Evolutionary conservation across 2,329 filamentous ascomycete genomes (phyloP).

Genomic region (Trichoderma aggressivum): DNA sequence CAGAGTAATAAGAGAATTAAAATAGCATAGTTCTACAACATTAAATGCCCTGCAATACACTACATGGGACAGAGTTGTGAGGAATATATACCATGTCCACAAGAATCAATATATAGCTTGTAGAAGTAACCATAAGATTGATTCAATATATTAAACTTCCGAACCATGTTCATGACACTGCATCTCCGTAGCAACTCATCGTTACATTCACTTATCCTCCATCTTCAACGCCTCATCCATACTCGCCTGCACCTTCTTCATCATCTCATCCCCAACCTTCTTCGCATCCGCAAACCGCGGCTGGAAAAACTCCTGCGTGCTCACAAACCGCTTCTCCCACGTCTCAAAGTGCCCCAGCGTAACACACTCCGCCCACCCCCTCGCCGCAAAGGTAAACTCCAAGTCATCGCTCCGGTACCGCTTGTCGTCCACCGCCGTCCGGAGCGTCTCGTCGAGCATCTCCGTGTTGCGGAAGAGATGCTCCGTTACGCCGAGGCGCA

Average conservation of each 20-base stretch:
- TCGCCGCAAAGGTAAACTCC: conserved; percentile 95
- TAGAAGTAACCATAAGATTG: not conserved
- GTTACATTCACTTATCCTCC: not conserved
- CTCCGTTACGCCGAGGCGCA: conserved; percentile 96
- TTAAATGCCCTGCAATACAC: too few species aligned
- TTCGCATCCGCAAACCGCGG: conserved; percentile 85
- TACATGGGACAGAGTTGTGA: too few species aligned
- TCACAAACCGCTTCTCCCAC: conserved; percentile 86
- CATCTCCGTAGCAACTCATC: not conserved
- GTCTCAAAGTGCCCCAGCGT: conserved; percentile 87
- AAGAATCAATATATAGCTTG: not conserved
- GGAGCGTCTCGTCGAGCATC: conserved; percentile 78
- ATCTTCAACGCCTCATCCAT: conserved; percentile 42
- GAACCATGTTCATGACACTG: not conserved
- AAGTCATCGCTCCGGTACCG: conserved; percentile 94
- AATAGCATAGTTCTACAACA: too few species aligned
- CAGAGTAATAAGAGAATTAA: too few species aligned
- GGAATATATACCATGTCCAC: too few species aligned
- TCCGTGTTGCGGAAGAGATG: conserved; percentile 83
- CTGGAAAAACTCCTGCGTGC: conserved; percentile 87
- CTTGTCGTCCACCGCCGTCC: conserved; percentile 82
- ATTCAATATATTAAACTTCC: not conserved
- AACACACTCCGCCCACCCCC: conserved; percentile 94
- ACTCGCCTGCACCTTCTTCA: conserved; percentile 88
- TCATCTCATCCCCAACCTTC: conserved; percentile 91